Base-by-base conservation (phyloP, 176 grass and related monocot genomes). In the Oryza officinalis region DNA sequence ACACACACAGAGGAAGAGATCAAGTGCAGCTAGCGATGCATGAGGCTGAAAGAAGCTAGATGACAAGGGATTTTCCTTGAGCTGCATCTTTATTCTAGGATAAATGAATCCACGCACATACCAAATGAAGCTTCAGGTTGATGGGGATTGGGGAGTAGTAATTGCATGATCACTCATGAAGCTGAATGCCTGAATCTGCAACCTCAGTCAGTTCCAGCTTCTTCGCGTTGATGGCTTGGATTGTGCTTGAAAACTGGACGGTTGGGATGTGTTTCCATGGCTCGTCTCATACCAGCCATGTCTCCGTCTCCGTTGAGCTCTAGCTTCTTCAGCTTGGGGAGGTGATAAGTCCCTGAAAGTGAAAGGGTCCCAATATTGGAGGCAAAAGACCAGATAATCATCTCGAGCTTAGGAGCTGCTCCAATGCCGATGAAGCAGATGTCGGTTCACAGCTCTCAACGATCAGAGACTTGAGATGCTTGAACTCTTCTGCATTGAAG, bases 21-120 rank as follows among this genome's bases (percentile, higher is more conserved):
- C 35, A 59, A 20, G 59, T 37, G 38, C 5, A 60, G 5, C n/a
- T 31, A 26, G 5, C n/a, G 52, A 26, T 11, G 13, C 31, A 2
- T 76, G 52, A 25, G 15, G 41, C 69, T 45, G 69, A 72, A 78
- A 41, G 54, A 27, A 78, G 18, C 50, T 22, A 57, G 75, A 14
- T 8, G 17, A 0, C 33, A 15, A 10, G 4, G 31, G 14, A 15
- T 35, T 68, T 64, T 77, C 18, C 35, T 57, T 23, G 26, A 44
- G 18, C 65, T 14, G 74, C 35, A 77, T 11, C 33, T 33, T 85
- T 70, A 69, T 45, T 77, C 18, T 6, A 70, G 27, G 1, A 59
- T n/a, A 59, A n/a, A 27, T 27, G 1, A 30, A 57, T 12, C 9
- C 12, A 20, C 0, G 59, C 0, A 69, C 44, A 33, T 35, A 50